Conservation (phyloP, 805 yeast genomes). For the Candida maris region DNA sequence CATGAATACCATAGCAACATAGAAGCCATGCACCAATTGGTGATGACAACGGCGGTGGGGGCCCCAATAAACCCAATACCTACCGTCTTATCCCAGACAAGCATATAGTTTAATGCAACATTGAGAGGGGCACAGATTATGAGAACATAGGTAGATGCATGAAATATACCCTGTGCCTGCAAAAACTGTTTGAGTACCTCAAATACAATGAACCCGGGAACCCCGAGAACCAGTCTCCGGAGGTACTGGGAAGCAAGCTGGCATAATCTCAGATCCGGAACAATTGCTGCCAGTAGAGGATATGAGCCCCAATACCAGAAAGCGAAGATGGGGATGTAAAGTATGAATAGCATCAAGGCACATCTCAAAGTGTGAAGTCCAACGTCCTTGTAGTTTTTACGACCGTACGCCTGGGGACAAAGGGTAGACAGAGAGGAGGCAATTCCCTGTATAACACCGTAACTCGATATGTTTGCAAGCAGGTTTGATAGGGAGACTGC, state of each 20-base stretch:
- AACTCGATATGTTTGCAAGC: constrained; percentile 54
- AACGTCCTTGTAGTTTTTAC: constrained; percentile 45
- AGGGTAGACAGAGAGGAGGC: constrained; percentile 56
- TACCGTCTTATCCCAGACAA: constrained; percentile 40
- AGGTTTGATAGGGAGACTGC: constrained; percentile 57
- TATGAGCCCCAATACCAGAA: constrained; percentile 39
- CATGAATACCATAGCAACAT: constrained; percentile 40
- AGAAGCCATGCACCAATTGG: constrained; percentile 54
- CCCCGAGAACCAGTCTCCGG: constrained; percentile 44
- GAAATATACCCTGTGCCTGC: constrained; percentile 58
- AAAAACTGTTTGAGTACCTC: constrained; percentile 55
- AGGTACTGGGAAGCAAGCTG: constrained; percentile 46
- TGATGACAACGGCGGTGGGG: constrained; percentile 55
- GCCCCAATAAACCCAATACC: constrained; percentile 59
- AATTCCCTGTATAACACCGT: constrained; percentile 54
- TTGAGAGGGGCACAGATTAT: constrained; percentile 53
- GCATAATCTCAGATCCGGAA: constrained; percentile 48
- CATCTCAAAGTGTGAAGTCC: constrained; percentile 51
- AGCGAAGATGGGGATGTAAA: constrained; percentile 39
- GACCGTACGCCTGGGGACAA: constrained; percentile 61
- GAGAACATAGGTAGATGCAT: constrained; percentile 51
- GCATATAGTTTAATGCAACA: constrained; percentile 41
- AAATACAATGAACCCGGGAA: constrained; percentile 53
- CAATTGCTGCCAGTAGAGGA: constrained; percentile 29
- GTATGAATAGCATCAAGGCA: constrained; percentile 39